Evolutionary conservation across 768 basidiomycete species (phyloP), one percentile per base, ranked within the genome.

Genomic region (Lentinula guzmanii): DNA sequence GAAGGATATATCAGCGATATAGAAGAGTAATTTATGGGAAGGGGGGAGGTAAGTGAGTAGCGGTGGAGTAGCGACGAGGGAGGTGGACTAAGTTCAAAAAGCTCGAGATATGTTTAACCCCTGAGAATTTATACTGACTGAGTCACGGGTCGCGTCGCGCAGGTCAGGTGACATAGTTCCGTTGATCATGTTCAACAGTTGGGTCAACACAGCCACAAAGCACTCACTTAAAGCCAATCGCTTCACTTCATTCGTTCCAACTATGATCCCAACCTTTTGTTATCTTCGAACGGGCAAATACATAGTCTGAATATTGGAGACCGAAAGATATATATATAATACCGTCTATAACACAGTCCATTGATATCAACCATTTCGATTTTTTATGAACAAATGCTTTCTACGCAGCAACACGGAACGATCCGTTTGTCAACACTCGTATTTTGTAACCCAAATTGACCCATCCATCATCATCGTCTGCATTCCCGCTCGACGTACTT

Each of bases 391-490:
- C 18, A 53, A 53, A 10, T 35, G 31, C 16, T 11, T n/a, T 45
- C 34, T 39, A 60, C 13, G 43, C 59, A 18, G 53, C 33, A 48
- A 76, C 62, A 48, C 68, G 74, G 73, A 92, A 90, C 7, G 87
- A 79, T 0, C 90, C 90, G 68, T 89, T 90, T 28, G 85, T 80
- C 72, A 82, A 78, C 61, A 86, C 86, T 58, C 68, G 75, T 1
- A 78, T 82, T 51, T 70, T 66, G 13, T 74, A 74, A 2, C 76
- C 79, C 1, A 77, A 80, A 52, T 70, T 65, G 8, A 81, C 71
- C 85, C 84, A 86, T 41, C 73, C 76, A 60, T 79, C 75, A 21
- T 71, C 69, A 5, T 71, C 74, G 16, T 71, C 70, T 15, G 64
- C 66, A 6, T 41, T 48, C 4, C 39, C 39, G 42, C 37, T 62